A percentile compares a stretch with the other conserved stretches of the same genome.
These are phyloP conservation scores for Eimeria brunetti DNA, from an alignment of 169 alveolate species.

Conservation along the genomic window DNA sequence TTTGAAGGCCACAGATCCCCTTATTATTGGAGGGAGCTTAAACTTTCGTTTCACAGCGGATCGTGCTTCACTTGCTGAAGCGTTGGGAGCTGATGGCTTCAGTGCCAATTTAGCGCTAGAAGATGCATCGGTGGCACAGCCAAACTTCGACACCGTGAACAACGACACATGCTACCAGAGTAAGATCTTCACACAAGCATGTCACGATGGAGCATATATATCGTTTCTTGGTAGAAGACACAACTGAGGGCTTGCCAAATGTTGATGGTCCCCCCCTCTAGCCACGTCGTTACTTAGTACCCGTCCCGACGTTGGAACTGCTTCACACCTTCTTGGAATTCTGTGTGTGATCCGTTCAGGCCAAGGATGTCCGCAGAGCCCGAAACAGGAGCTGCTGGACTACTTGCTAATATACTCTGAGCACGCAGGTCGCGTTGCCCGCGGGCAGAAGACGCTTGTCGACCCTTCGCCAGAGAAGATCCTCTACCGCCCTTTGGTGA, in stretches of 20 bases:
- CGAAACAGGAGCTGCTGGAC: constrained; percentile 77
- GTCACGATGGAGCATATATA: too few relatives aligned
- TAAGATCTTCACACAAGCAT: not conserved
- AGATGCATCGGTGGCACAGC: constrained; percentile 74
- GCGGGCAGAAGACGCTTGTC: constrained; percentile 75
- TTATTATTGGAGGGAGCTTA: constrained; percentile 86
- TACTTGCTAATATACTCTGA: constrained; percentile 76
- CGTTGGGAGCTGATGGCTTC: constrained; percentile 74
- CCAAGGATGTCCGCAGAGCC: constrained; percentile 62
- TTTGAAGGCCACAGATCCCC: constrained; percentile 82
- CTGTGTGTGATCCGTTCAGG: constrained; percentile 65
- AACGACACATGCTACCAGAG: constrained; percentile 79
- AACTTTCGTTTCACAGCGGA: constrained; percentile 83
- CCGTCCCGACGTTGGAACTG: not conserved
- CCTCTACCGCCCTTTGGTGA: constrained; percentile 48
- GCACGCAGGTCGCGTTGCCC: constrained; percentile 77
- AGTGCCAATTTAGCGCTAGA: constrained; percentile 65
- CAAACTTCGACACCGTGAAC: constrained; percentile 77
- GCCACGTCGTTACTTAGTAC: not conserved
- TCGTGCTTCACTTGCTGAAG: constrained; percentile 55
- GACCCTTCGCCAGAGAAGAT: constrained; percentile 71
- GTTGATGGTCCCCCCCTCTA: not conserved
- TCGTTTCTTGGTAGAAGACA: not conserved
- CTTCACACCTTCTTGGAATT: not conserved
- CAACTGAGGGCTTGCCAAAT: not conserved